A percentile compares a stretch with the other conserved stretches of the same genome.
phyloP scores from a whole-genome alignment of 345 rosid genomes.

The Citrus maxima region DNA sequence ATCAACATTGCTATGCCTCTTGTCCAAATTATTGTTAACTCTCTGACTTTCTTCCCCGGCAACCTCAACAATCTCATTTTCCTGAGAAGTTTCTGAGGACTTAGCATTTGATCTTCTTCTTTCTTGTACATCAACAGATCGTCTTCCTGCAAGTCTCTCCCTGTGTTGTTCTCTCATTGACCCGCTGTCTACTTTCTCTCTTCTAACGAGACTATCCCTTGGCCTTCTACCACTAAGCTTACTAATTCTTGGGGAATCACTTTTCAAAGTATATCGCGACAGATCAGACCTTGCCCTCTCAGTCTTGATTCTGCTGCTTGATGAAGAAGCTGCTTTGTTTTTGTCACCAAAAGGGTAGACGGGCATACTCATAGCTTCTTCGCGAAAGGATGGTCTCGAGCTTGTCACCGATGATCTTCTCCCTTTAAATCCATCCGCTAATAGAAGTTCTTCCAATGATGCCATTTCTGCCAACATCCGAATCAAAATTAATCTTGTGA shows the following conservation, averaged over 20 bases:
- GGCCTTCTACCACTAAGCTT: slow-evolving; percentile 20
- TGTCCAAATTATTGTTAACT: slow-evolving; percentile 16
- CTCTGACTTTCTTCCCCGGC: slow-evolving; percentile 26
- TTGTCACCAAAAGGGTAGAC: slow-evolving; percentile 14
- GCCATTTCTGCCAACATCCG: slow-evolving; percentile 30
- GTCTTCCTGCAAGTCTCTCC: slow-evolving; percentile 13
- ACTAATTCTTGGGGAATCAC: slow-evolving; percentile 26
- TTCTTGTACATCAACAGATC: slow-evolving; percentile 19
- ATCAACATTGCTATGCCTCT: slow-evolving; percentile 14
- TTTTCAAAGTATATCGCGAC: slow-evolving; percentile 20
- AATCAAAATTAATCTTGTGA: background rate
- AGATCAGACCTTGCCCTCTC: slow-evolving; percentile 41
- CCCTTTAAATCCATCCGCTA: slow-evolving; percentile 59
- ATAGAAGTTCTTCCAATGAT: slow-evolving; percentile 61
- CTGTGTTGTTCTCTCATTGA: slow-evolving; percentile 8
- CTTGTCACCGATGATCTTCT: slow-evolving; percentile 33
- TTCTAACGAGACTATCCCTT: slow-evolving; percentile 29
- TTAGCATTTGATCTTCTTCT: slow-evolving; percentile 1
- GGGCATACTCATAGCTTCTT: slow-evolving; percentile 24
- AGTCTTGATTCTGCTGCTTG: slow-evolving; percentile 24
- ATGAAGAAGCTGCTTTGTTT: slow-evolving; percentile 25
- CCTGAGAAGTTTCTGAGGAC: slow-evolving; percentile 15
- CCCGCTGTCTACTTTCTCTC: slow-evolving; percentile 21
- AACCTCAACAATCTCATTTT: slow-evolving; percentile 41
- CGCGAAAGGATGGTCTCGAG: slow-evolving; percentile 34